Evolutionary conservation across 495 filamentous ascomycete species (phyloP).

Genomic region (Aspergillus saccharolyticus): DNA sequence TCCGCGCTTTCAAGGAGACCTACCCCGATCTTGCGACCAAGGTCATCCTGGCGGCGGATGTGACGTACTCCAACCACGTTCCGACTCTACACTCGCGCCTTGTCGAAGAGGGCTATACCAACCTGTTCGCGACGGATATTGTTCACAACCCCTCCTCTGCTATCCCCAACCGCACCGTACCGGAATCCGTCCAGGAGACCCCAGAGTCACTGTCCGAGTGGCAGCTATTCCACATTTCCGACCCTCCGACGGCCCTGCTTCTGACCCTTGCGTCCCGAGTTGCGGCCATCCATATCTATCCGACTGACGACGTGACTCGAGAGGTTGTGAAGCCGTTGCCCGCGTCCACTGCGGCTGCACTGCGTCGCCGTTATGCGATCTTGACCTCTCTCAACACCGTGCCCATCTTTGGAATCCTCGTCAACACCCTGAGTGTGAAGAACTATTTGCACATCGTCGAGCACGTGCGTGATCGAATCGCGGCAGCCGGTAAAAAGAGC

Average conservation of each 20-base stretch:
- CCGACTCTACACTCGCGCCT: conserved; percentile 46
- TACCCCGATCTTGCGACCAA: conserved; percentile 60
- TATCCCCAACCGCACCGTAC: conserved; percentile 79
- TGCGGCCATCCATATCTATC: conserved; percentile 69
- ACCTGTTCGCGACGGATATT: conserved; percentile 64
- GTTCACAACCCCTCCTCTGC: conserved; percentile 72
- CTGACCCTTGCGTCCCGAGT: conserved; percentile 84
- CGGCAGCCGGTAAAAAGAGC: conserved; percentile 77
- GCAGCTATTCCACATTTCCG: conserved; percentile 83
- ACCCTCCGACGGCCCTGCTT: conserved; percentile 77
- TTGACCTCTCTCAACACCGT: conserved; percentile 75
- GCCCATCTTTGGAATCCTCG: conserved; percentile 83
- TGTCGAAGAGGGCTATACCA: conserved; percentile 56
- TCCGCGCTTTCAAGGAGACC: conserved; percentile 59
- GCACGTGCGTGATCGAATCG: conserved; percentile 63
- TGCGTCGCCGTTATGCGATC: conserved; percentile 83
- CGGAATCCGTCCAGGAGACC: conserved; percentile 43
- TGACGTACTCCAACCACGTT: conserved; percentile 75
- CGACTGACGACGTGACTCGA: conserved; percentile 43
- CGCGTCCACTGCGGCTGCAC: conserved; percentile 50
- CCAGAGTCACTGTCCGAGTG: conserved; percentile 58
- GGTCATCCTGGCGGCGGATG: conserved; percentile 81
- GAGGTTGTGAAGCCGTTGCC: conserved; percentile 36
- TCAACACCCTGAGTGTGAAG: conserved; percentile 88
- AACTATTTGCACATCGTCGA: conserved; percentile 82